phyloP scores from a whole-genome alignment of 352 stramenopile genomes.

The Elongisporangium anandrum region DNA sequence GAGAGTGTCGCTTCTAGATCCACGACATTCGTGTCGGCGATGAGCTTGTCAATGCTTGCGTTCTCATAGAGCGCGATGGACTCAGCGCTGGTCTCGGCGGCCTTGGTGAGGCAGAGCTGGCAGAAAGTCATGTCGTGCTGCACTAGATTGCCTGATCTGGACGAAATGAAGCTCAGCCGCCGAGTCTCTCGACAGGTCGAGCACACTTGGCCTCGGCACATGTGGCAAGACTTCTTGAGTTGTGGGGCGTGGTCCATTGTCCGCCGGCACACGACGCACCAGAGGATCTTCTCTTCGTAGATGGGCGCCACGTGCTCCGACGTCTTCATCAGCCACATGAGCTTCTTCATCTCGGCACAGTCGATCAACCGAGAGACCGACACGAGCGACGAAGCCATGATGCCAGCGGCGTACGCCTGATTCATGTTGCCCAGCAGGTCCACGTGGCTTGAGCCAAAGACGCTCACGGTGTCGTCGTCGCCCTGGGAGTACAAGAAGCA shows the following conservation, averaged over 20 bases:
- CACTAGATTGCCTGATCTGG: background rate
- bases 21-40: background rate
- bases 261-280: background rate
- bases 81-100: background rate
- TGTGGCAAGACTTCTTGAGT: slow-evolving; percentile 2
- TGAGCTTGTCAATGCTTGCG: background rate
- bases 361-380: background rate
- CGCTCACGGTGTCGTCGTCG: background rate
- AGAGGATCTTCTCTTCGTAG: background rate
- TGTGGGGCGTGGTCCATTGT: background rate
- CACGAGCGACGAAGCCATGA: slow-evolving; percentile 1
- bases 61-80: background rate
- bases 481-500: slow-evolving; percentile 4
- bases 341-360: slow-evolving; percentile 5
- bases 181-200: slow-evolving; percentile 1
- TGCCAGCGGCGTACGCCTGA: slow-evolving; percentile 8
- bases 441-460: slow-evolving; percentile 3
- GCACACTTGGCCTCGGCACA: background rate
- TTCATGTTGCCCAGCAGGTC: slow-evolving; percentile 10
- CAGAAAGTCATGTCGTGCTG: slow-evolving; percentile 2
- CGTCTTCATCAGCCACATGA: slow-evolving; percentile 5
- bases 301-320: background rate
- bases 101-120: background rate
- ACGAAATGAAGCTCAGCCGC: slow-evolving; percentile 2
- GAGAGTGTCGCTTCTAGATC: background rate